These are phyloP conservation scores for Dictyostelium brefeldianum DNA, from an alignment of 78 protist genomes.

Conservation along the genomic window DNA sequence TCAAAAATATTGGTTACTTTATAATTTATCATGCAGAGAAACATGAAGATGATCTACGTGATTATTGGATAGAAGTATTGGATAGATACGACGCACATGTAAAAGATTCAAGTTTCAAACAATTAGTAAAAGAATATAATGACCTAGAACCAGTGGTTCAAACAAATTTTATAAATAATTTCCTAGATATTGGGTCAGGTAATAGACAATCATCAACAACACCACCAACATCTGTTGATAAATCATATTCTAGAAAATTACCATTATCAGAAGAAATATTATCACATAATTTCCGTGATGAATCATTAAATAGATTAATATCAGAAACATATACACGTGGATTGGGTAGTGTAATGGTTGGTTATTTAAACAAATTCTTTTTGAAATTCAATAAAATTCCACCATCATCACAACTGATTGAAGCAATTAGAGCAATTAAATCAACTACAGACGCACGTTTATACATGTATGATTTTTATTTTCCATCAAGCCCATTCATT, in stretches of 20 bases:
- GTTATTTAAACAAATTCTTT: too few species aligned
- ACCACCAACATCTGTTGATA: too few species aligned
- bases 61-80: background rate
- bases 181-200: background rate
- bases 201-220: too few species aligned
- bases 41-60: constrained; percentile 8
- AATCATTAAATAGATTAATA: too few species aligned
- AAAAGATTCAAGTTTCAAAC: background rate
- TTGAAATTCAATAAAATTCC: too few species aligned
- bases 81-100: background rate
- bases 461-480: background rate
- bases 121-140: background rate
- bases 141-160: background rate
- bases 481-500: background rate
- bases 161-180: background rate
- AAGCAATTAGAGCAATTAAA: background rate
- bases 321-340: too few species aligned
- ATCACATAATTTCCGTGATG: too few species aligned
- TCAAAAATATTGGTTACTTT: background rate
- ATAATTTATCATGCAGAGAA: background rate
- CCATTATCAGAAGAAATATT: too few species aligned
- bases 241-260: too few species aligned
- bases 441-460: background rate
- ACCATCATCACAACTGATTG: background rate
- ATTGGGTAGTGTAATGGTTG: too few species aligned